A percentile compares a stretch with the other conserved stretches of the same genome.
phyloP scores from a whole-genome alignment of 345 rosid species.

The Brassica juncea region DNA sequence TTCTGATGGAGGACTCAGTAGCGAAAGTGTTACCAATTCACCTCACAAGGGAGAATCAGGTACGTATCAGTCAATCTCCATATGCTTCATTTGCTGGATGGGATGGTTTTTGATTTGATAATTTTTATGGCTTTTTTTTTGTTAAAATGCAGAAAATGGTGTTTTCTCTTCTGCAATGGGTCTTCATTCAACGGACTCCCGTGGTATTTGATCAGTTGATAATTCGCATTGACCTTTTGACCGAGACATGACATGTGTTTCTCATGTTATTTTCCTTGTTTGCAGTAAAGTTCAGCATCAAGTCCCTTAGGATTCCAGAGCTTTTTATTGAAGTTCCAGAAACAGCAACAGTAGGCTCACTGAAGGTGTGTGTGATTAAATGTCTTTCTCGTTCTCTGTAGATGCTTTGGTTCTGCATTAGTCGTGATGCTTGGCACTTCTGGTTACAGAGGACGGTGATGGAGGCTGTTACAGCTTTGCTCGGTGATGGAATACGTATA shows the following conservation, averaged over 20 bases:
- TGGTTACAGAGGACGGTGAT: conserved; percentile 66
- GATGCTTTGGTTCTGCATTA: not conserved
- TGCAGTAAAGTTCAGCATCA: conserved; percentile 90
- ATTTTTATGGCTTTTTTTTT: conserved; percentile 6
- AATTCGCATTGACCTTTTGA: not conserved
- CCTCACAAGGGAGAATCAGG: conserved; percentile 60
- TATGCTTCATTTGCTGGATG: not conserved
- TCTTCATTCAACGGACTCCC: conserved; percentile 61
- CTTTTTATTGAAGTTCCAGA: conserved; percentile 85
- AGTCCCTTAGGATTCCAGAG: conserved; percentile 88
- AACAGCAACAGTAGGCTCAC: conserved; percentile 75
- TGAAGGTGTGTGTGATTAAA: conserved; percentile 62
- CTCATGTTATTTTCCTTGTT: conserved; percentile 31
- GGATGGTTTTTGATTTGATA: conserved; percentile 33
- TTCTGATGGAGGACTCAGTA: conserved; percentile 76
- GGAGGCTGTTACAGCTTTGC: conserved; percentile 79
- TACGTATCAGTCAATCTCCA: conserved; percentile 27
- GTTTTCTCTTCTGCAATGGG: conserved; percentile 46
- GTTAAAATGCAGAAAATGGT: conserved; percentile 46
- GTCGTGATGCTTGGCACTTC: conserved; percentile 9
- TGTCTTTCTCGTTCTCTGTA: not conserved
- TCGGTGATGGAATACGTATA: conserved; percentile 72
- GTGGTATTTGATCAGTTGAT: conserved; percentile 50
- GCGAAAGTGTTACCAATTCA: conserved; percentile 85
- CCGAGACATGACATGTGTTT: conserved; percentile 7